Percentiles rank a stretch among this genome's conserved stretches.
Conservation (phyloP, 2,329 filamentous ascomycete species). For the Bipolaris victoriae region DNA sequence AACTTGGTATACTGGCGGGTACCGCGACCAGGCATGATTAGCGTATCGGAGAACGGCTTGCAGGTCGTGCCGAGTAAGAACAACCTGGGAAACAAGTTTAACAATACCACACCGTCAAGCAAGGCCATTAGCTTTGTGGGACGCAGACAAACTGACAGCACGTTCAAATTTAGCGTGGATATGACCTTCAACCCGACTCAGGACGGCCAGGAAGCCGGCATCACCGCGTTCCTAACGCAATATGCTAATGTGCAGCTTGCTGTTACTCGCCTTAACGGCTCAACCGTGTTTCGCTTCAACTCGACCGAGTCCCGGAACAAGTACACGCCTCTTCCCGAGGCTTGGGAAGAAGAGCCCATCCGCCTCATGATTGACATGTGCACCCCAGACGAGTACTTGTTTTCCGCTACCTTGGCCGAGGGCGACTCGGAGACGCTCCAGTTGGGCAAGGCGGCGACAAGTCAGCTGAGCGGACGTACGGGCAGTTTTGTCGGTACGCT, state of each 20-base stretch:
- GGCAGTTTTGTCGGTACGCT: constrained; percentile 51
- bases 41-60: constrained; percentile 16
- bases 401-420: not conserved
- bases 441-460: constrained; percentile 17
- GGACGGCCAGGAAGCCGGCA: constrained; percentile 57
- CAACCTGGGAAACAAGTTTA: constrained; percentile 59
- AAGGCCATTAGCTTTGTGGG: constrained; percentile 60
- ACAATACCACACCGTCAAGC: constrained; percentile 52
- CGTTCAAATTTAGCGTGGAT: constrained; percentile 60
- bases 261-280: constrained; percentile 23
- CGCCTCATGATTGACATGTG: constrained; percentile 24
- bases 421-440: not conserved
- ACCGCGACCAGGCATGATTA: constrained; percentile 2
- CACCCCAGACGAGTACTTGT: constrained; percentile 5
- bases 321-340: constrained; percentile 48
- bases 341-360: constrained; percentile 47
- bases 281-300: constrained; percentile 52
- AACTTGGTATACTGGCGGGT: constrained; percentile 61
- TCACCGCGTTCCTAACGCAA: constrained; percentile 60
- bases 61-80: constrained; percentile 53
- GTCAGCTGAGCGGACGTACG: constrained; percentile 12
- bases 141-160: constrained; percentile 59
- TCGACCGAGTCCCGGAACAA: constrained; percentile 42
- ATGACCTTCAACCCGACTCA: constrained; percentile 44
- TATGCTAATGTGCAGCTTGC: constrained; percentile 59